These are phyloP conservation scores for Leptosphaerulina australis DNA, from an alignment of 2,329 filamentous ascomycete species.

Conservation along the genomic window DNA sequence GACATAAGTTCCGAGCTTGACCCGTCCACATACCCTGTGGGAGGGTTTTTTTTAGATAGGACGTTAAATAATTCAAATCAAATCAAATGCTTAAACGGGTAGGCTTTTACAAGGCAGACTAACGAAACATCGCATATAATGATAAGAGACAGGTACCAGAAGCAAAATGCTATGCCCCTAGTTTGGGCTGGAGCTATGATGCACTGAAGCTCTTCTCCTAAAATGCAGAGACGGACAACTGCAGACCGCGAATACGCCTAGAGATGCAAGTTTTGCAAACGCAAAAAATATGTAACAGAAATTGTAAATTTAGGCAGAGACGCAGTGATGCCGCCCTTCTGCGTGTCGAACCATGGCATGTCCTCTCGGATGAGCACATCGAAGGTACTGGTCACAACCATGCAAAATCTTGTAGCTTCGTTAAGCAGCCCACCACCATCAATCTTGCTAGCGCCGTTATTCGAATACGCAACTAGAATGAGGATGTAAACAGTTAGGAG, in stretches of 20 bases:
- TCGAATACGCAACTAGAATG: constrained; percentile 73
- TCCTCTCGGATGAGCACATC: constrained; percentile 71
- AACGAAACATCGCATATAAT: constrained; percentile 76
- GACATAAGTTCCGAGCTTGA: too few relatives aligned
- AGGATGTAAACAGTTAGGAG: constrained; percentile 74
- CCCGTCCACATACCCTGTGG: too few relatives aligned
- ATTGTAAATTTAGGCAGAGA: constrained; percentile 71
- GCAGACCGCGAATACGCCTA: constrained; percentile 82
- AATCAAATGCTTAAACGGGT: constrained; percentile 67
- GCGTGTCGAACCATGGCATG: constrained; percentile 80
- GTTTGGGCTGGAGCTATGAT: constrained; percentile 68
- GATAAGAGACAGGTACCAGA: constrained; percentile 83
- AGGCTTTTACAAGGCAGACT: constrained; percentile 64
- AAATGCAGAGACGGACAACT: constrained; percentile 79
- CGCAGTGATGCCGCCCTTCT: constrained; percentile 72
- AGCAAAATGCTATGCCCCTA: constrained; percentile 75
- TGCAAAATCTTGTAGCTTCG: constrained; percentile 64
- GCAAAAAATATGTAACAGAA: too few relatives aligned
- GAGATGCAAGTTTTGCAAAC: constrained; percentile 18
- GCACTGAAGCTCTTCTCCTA: constrained; percentile 73
- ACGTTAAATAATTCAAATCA: too few relatives aligned
- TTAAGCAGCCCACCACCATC: constrained; percentile 59
- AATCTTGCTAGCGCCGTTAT: constrained; percentile 64
- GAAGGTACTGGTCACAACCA: constrained; percentile 70
- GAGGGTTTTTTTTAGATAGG: too few relatives aligned